Evolutionary conservation across 2,329 filamentous ascomycete species (phyloP).

Genomic region (Nemania bipapillata): DNA sequence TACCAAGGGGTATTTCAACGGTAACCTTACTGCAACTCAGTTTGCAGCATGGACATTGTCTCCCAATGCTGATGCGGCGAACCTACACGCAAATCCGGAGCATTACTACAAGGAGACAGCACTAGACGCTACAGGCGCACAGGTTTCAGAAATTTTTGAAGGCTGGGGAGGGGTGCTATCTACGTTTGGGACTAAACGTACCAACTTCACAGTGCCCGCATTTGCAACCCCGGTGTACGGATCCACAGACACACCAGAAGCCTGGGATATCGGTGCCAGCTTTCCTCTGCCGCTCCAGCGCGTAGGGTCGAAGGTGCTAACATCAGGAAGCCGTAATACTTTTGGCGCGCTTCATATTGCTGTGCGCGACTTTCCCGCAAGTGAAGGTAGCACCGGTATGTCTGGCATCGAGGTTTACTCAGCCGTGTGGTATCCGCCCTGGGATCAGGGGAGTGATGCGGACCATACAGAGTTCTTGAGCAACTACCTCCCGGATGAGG

Average conservation of each 20-base stretch:
- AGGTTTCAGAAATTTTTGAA: slow-evolving; percentile 36
- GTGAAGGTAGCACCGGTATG: slow-evolving; percentile 23
- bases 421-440: slow-evolving; percentile 39
- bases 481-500: slow-evolving; percentile 36
- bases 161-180: slow-evolving; percentile 39
- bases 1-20: slow-evolving; percentile 37
- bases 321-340: slow-evolving; percentile 15
- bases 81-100: slow-evolving; percentile 36
- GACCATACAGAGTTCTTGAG: slow-evolving; percentile 26
- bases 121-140: slow-evolving; percentile 12
- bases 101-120: slow-evolving; percentile 37
- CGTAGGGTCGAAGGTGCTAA: slow-evolving; percentile 33
- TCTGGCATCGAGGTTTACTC: slow-evolving; percentile 39
- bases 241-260: slow-evolving; percentile 29
- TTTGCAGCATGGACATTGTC: slow-evolving; percentile 39
- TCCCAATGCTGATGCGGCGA: slow-evolving; percentile 30
- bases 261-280: slow-evolving; percentile 27
- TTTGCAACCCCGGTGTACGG: slow-evolving; percentile 35
- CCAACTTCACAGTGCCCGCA: slow-evolving; percentile 37
- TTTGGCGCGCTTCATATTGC: slow-evolving; percentile 40
- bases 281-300: slow-evolving; percentile 32
- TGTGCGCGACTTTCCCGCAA: slow-evolving; percentile 35
- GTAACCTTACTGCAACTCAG: slow-evolving; percentile 26
- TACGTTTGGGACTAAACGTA: slow-evolving; percentile 32
- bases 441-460: slow-evolving; percentile 27